These are phyloP conservation scores for Corymbia citriodora DNA, from an alignment of 441 rosid species.

Conservation along the genomic window DNA sequence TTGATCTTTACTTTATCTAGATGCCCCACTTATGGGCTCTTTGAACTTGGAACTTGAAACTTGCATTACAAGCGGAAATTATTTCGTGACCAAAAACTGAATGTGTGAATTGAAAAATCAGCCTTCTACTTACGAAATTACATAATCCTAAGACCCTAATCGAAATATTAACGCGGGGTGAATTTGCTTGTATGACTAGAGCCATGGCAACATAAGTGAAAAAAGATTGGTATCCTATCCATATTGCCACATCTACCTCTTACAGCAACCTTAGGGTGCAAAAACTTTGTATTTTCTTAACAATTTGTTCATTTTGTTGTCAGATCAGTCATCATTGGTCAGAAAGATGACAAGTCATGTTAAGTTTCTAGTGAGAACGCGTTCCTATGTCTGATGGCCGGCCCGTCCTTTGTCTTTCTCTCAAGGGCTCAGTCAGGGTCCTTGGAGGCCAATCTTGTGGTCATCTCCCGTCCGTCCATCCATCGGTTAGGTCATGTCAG, in stretches of 20 bases:
- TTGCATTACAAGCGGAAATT: too few relatives aligned
- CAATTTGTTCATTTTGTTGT: not conserved
- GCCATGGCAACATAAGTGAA: too few relatives aligned
- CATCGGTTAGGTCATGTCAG: not conserved
- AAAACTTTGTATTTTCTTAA: not conserved
- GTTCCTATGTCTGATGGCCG: not conserved
- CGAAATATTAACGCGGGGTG: too few relatives aligned
- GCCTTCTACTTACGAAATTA: too few relatives aligned
- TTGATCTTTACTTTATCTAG: too few relatives aligned
- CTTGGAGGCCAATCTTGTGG: not conserved
- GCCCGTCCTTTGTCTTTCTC: not conserved
- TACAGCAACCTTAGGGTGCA: not conserved
- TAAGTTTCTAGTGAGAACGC: accelerated
- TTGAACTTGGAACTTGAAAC: too few relatives aligned
- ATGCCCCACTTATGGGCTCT: too few relatives aligned
- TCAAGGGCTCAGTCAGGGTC: not conserved
- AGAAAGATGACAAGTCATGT: not conserved
- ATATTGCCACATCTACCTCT: not conserved
- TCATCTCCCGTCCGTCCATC: not conserved
- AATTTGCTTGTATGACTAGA: too few relatives aligned
- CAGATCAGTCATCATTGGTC: too few relatives aligned
- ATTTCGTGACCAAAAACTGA: too few relatives aligned
- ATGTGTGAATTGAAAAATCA: too few relatives aligned
- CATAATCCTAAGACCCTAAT: too few relatives aligned
- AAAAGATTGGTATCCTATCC: not conserved